These are phyloP conservation scores for Hevea brasiliensis DNA, from an alignment of 345 rosid species.

Conservation along the genomic window DNA sequence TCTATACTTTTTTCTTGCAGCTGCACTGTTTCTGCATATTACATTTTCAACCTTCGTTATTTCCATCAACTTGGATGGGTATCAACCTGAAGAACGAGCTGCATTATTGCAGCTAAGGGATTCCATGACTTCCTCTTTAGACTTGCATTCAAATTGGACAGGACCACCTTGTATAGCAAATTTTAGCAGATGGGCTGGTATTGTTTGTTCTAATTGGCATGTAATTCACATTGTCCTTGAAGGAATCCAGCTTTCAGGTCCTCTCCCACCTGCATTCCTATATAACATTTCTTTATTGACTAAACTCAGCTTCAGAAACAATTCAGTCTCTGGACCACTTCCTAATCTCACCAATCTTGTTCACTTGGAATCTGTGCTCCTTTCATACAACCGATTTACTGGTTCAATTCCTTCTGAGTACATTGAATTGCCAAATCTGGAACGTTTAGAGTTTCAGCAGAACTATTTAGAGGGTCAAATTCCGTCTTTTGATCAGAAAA, in stretches of 20 bases:
- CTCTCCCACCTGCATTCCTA: slow-evolving; percentile 42
- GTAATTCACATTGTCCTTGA: slow-evolving; percentile 47
- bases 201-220: slow-evolving; percentile 43
- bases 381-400: slow-evolving; percentile 45
- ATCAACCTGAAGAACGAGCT: slow-evolving; percentile 36
- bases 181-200: slow-evolving; percentile 46
- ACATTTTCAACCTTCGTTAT: neutral
- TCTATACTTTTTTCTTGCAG: neutral
- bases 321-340: slow-evolving; percentile 38
- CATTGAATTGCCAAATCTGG: slow-evolving; percentile 31
- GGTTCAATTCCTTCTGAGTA: slow-evolving; percentile 41
- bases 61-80: slow-evolving; percentile 1
- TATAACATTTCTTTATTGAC: slow-evolving; percentile 41
- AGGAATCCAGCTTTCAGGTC: slow-evolving; percentile 41
- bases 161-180: slow-evolving; percentile 49
- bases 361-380: slow-evolving; percentile 28
- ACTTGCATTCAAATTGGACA: slow-evolving; percentile 45
- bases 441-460: slow-evolving; percentile 41
- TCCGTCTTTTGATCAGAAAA: slow-evolving; percentile 46
- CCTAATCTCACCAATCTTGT: slow-evolving; percentile 40
- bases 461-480: slow-evolving; percentile 42
- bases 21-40: too few species aligned
- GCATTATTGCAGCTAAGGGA: slow-evolving; percentile 46
- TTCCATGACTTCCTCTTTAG: slow-evolving; percentile 26
- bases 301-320: slow-evolving; percentile 44